Percentiles rank a stretch among this genome's conserved stretches.
phyloP scores from a whole-genome alignment of 2,329 filamentous ascomycete species.

The Colletotrichum eleusines region DNA sequence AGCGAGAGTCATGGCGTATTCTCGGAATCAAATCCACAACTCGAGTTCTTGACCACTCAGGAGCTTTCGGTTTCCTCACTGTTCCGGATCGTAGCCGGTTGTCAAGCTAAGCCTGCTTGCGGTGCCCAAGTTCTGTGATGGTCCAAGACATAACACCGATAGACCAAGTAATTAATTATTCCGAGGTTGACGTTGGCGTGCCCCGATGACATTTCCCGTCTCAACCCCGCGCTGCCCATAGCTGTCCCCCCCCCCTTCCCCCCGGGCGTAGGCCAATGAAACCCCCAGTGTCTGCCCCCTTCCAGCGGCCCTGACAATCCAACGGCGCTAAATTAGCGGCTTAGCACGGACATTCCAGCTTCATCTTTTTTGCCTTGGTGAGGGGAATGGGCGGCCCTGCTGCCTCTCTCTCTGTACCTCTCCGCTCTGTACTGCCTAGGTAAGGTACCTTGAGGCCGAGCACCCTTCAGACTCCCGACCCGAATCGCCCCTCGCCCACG shows the following conservation, averaged over 20 bases:
- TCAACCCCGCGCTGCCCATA: constrained; percentile 1
- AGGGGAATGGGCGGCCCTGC: constrained; percentile 20
- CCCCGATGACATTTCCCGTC: neutral
- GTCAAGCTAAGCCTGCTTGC: neutral
- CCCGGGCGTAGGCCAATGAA: neutral
- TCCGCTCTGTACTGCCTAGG: no score
- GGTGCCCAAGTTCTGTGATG: no score
- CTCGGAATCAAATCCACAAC: neutral
- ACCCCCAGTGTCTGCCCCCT: constrained; percentile 5
- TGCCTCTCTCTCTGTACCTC: no score
- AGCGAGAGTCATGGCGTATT: constrained; percentile 2
- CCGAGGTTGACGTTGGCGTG: neutral
- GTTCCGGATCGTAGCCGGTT: no score
- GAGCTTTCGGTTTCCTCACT: neutral
- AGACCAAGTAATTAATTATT: neutral
- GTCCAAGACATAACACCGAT: no score
- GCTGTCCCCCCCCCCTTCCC: neutral
- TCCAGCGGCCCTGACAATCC: constrained; percentile 28
- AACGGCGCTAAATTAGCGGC: constrained; percentile 29
- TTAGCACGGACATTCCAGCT: constrained; percentile 39
- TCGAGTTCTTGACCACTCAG: neutral
- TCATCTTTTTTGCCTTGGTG: constrained; percentile 13
- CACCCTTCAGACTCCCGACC: neutral
- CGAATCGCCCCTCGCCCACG: constrained; percentile 6
- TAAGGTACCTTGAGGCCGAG: neutral